phyloP scores from a whole-genome alignment of 2,329 filamentous ascomycete species.

The Hymenoscyphus fructigenus region DNA sequence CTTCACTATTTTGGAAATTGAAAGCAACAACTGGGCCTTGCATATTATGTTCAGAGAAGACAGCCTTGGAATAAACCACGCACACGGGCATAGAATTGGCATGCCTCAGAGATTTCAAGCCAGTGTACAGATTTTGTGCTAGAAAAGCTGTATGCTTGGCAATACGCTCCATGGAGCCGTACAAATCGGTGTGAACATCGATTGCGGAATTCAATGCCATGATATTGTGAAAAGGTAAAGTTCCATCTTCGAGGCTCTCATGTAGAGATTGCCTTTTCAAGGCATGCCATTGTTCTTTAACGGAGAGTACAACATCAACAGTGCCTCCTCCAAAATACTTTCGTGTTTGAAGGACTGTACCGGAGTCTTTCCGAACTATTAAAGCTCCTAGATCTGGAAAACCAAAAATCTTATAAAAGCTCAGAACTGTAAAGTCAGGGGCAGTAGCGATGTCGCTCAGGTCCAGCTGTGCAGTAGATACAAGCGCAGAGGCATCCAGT shows the following conservation, averaged over 20 bases:
- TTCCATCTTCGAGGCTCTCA: constrained; percentile 85
- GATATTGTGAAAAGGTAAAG: constrained; percentile 86
- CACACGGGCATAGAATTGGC: constrained; percentile 50
- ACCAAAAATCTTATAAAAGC: constrained; percentile 97
- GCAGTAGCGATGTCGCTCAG: constrained; percentile 59
- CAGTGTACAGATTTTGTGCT: constrained; percentile 55
- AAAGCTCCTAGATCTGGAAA: constrained; percentile 89
- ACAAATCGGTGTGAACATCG: constrained; percentile 65
- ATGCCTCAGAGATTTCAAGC: constrained; percentile 63
- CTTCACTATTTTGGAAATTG: constrained; percentile 69
- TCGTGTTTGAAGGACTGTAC: constrained; percentile 61
- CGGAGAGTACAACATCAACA: constrained; percentile 80
- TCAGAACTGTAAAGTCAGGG: constrained; percentile 84
- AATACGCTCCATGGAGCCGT: constrained; percentile 67
- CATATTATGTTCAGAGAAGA: constrained; percentile 38
- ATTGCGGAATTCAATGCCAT: constrained; percentile 77
- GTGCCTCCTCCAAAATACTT: constrained; percentile 93
- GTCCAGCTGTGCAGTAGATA: constrained; percentile 74
- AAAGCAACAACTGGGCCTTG: constrained; percentile 81
- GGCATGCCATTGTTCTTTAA: constrained; percentile 81
- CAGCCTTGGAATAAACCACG: constrained; percentile 33
- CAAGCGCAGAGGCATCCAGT: constrained; percentile 80
- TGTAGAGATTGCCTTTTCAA: constrained; percentile 72
- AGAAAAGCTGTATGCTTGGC: constrained; percentile 71
- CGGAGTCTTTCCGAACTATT: constrained; percentile 73